Percentiles rank a stretch among this genome's conserved stretches.
These are phyloP conservation scores for Haplosporangium gracile DNA, from an alignment of 192 early-diverging fungal genomes.

Conservation along the genomic window DNA sequence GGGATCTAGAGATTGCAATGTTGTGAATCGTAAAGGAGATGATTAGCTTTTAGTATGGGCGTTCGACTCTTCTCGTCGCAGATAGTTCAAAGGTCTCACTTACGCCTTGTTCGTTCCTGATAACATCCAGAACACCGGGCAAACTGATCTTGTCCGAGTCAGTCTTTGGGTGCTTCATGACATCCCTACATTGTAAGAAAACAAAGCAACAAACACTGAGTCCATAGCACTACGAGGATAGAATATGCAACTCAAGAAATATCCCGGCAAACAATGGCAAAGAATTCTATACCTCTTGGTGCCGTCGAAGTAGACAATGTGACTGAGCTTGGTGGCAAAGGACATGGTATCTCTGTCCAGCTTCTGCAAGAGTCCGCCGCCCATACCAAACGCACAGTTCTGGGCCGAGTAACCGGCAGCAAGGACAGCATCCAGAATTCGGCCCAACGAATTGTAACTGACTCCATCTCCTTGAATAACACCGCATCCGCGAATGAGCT, in stretches of 20 bases:
- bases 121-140: conserved; percentile 76
- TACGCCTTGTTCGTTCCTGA: conserved; percentile 55
- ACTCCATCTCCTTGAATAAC: conserved; percentile 93
- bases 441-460: conserved; percentile 61
- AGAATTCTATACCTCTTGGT: conserved; percentile 47
- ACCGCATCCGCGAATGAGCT: conserved; percentile 75
- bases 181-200: conserved; percentile 61
- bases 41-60: not conserved
- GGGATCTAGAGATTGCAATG: conserved; percentile 49
- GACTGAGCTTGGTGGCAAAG: conserved; percentile 87
- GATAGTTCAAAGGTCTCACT: conserved; percentile 6
- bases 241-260: not conserved
- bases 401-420: conserved; percentile 77
- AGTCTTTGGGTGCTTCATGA: conserved; percentile 90
- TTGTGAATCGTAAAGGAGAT: not conserved
- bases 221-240: too few species aligned
- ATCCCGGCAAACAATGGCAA: not conserved
- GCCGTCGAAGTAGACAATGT: conserved; percentile 78
- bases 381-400: conserved; percentile 89
- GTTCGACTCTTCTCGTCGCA: too few species aligned
- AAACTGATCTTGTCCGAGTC: conserved; percentile 80
- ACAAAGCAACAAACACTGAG: not conserved
- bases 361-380: conserved; percentile 87
- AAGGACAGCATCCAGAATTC: conserved; percentile 70
- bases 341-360: conserved; percentile 89